Conservation (phyloP, 257 asterid species). For the Solanum chaucha region DNA sequence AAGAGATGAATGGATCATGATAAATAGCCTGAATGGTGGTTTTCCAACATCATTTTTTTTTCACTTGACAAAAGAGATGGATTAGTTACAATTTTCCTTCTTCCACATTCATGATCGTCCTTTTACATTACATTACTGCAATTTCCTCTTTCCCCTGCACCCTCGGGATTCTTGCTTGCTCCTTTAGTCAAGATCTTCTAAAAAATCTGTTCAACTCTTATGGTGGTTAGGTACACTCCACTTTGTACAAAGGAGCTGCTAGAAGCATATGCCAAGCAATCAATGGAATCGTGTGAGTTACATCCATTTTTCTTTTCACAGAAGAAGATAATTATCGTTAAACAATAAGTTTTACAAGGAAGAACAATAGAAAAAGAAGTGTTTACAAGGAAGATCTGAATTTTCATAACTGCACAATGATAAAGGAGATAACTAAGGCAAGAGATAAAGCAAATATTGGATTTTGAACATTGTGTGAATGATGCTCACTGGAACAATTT, state of each 20-base stretch:
- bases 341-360: not conserved
- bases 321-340: not conserved
- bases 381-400: not conserved
- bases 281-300: constrained; percentile 66
- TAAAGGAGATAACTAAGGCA: not conserved
- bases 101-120: not conserved
- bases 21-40: not conserved
- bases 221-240: constrained; percentile 68
- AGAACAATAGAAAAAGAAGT: not conserved
- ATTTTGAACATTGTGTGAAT: not conserved
- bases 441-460: not conserved
- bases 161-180: not conserved
- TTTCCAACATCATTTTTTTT: not conserved
- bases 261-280: constrained; percentile 58
- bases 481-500: not conserved
- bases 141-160: not conserved
- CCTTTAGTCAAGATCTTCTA: not conserved
- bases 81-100: not conserved
- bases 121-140: not conserved
- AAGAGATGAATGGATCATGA: not conserved
- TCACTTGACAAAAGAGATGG: not conserved
- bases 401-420: not conserved
- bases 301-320: not conserved
- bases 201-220: not conserved
- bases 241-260: constrained; percentile 74